Percentiles rank a stretch among this genome's conserved stretches.
Evolutionary conservation across 257 asterid species (phyloP).

Genomic region (Capsicum chinense): DNA sequence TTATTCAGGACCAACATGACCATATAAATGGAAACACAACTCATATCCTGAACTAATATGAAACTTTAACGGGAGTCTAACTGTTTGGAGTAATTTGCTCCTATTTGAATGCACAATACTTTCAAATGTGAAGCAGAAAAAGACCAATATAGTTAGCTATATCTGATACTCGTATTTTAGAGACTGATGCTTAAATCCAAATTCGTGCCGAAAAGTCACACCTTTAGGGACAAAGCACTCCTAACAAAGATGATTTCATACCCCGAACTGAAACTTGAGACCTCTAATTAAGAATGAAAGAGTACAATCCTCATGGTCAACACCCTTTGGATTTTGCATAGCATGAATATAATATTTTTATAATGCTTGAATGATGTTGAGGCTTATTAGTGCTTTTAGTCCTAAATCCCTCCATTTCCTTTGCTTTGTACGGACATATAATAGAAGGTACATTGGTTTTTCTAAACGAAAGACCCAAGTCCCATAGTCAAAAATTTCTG

Average conservation of each 20-base stretch:
- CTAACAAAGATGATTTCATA: background rate
- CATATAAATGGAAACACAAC: background rate
- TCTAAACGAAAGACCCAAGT: background rate
- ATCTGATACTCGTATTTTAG: background rate
- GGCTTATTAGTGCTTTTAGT: background rate
- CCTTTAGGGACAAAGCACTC: too few species aligned
- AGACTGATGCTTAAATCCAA: too few species aligned
- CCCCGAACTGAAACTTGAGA: background rate
- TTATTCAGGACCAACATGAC: background rate
- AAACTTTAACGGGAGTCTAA: background rate
- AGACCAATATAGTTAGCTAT: background rate
- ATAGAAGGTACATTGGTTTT: background rate
- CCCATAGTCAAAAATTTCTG: background rate
- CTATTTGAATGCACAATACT: background rate
- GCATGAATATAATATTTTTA: background rate
- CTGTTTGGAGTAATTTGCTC: background rate
- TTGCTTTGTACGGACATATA: background rate
- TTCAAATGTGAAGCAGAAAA: background rate
- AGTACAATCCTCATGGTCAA: background rate
- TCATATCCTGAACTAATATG: background rate
- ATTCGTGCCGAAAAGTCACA: background rate
- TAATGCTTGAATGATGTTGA: background rate
- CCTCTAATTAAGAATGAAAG: too few species aligned
- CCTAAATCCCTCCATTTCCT: background rate
- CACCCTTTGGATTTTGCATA: background rate